Evolutionary conservation across 129 eudicot species (phyloP).

Genomic region (Helichrysum umbraculigerum): DNA sequence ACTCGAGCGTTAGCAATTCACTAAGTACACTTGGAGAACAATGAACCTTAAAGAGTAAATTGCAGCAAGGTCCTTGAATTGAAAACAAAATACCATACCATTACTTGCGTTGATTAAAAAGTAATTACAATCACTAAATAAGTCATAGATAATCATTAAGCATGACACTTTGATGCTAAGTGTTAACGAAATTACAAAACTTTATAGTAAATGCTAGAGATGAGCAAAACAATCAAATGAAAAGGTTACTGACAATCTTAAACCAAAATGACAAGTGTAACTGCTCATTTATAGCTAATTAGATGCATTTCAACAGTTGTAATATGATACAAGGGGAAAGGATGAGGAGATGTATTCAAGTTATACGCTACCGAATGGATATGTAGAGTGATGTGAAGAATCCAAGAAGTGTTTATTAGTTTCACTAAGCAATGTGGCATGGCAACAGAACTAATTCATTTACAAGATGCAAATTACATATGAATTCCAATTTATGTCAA

Average conservation of each 20-base stretch:
- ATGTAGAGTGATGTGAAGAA: not conserved
- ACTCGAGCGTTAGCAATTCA: not conserved
- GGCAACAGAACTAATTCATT: no score
- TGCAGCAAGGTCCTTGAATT: not conserved
- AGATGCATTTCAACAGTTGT: not conserved
- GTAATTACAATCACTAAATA: no score
- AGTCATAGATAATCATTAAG: no score
- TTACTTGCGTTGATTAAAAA: no score
- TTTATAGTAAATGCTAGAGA: not conserved
- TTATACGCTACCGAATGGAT: not conserved
- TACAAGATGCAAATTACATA: no score
- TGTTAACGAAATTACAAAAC: not conserved
- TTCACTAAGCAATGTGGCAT: no score
- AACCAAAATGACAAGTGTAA: not conserved
- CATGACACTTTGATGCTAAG: not conserved
- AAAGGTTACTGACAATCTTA: not conserved
- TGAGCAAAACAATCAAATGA: not conserved
- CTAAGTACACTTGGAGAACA: not conserved
- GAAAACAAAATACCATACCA: not conserved
- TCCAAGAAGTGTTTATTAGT: not conserved
- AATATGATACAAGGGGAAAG: not conserved
- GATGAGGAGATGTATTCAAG: not conserved
- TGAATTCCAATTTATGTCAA: no score
- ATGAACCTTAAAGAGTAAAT: not conserved
- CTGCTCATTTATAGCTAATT: not conserved